phyloP scores from a whole-genome alignment of 2,329 filamentous ascomycete genomes.

The Nothomitra cinnamomea region DNA sequence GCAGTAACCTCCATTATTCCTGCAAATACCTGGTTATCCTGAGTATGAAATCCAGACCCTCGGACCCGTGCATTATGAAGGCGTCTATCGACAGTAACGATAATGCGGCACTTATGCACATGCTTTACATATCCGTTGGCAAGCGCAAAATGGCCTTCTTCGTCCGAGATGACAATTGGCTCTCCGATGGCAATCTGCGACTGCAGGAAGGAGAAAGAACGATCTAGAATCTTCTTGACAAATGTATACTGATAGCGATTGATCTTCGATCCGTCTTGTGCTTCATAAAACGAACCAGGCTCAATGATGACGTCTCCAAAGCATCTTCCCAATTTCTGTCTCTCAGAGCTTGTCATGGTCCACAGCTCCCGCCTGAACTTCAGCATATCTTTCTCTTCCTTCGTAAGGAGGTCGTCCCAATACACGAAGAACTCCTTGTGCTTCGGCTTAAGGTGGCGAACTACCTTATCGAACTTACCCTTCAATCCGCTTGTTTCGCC shows the following conservation, averaged over 20 bases:
- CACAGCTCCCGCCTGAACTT: constrained; percentile 80
- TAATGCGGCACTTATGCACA: constrained; percentile 58
- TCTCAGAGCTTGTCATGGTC: constrained; percentile 83
- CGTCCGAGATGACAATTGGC: constrained; percentile 90
- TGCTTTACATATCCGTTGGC: constrained; percentile 81
- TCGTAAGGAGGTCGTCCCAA: constrained; percentile 85
- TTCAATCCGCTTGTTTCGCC: constrained; percentile 64
- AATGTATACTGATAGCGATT: constrained; percentile 84
- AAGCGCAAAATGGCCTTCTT: constrained; percentile 84
- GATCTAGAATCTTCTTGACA: constrained; percentile 43
- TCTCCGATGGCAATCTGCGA: constrained; percentile 79
- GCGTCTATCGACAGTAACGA: constrained; percentile 75
- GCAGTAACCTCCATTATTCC: constrained; percentile 76
- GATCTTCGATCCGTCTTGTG: constrained; percentile 59
- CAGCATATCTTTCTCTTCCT: constrained; percentile 81
- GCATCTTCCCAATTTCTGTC: constrained; percentile 76
- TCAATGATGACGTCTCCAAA: constrained; percentile 79
- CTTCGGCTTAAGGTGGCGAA: constrained; percentile 54
- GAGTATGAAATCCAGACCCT: constrained; percentile 56
- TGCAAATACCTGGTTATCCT: constrained; percentile 66
- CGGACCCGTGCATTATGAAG: constrained; percentile 73
- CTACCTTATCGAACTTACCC: constrained; percentile 64
- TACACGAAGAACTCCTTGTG: constrained; percentile 81
- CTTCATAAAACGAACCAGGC: constrained; percentile 54
- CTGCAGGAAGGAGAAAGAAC: constrained; percentile 71